These are phyloP conservation scores for Tetratostichococcus sp. DNA, from an alignment of 139 green algal genomes.

Conservation along the genomic window DNA sequence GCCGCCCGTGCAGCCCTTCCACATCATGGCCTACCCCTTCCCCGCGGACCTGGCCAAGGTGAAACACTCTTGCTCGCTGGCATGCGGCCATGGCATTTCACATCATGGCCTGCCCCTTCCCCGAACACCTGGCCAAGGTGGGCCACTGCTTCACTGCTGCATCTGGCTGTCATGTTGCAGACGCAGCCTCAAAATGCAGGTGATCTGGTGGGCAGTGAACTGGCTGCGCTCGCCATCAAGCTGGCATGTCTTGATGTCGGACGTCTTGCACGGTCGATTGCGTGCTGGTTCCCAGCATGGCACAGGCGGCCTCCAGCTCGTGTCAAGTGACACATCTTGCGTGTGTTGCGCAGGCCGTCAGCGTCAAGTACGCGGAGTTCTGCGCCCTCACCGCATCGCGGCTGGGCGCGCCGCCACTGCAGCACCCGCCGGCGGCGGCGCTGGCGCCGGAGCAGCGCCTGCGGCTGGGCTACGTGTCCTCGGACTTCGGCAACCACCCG, in stretches of 20 bases:
- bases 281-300: too few species aligned
- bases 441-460: slow-evolving; percentile 50
- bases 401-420: slow-evolving; percentile 40
- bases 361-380: slow-evolving; percentile 55
- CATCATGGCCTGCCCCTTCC: too few species aligned
- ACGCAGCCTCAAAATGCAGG: too few species aligned
- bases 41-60: slow-evolving; percentile 48
- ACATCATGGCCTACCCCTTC: slow-evolving; percentile 89
- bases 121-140: too few species aligned
- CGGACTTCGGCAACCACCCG: slow-evolving; percentile 91
- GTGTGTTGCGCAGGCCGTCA: slow-evolving; percentile 36
- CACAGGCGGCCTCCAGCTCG: too few species aligned
- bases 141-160: too few species aligned
- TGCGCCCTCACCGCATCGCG: slow-evolving; percentile 39
- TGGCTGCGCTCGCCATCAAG: not conserved
- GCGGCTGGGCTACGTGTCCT: slow-evolving; percentile 71
- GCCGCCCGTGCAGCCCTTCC: slow-evolving; percentile 87
- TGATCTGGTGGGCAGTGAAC: too few species aligned
- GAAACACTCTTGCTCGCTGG: too few species aligned
- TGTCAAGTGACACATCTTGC: not conserved
- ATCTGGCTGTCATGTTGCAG: too few species aligned
- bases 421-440: slow-evolving; percentile 42
- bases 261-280: too few species aligned
- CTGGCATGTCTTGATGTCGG: not conserved
- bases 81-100: too few species aligned